Evolutionary conservation across 208 protist species (phyloP).

Genomic region (Jaenimonas drosophilae): DNA sequence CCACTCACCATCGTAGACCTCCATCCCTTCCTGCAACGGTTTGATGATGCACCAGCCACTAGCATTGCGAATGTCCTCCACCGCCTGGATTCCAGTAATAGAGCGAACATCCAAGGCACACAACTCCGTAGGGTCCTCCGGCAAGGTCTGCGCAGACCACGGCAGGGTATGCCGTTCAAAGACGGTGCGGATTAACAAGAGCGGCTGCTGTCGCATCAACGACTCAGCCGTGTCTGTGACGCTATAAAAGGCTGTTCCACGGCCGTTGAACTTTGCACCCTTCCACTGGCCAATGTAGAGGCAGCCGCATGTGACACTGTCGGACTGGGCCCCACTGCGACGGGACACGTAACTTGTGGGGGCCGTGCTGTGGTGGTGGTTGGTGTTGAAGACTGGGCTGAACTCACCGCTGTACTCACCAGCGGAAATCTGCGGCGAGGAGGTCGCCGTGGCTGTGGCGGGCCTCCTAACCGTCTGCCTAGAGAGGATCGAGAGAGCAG

Average conservation of each 20-base stretch:
- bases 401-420: no score
- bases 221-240: constrained; percentile 15
- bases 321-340: no score
- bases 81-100: neutral
- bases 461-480: neutral
- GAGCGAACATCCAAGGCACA: neutral
- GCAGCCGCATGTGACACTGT: constrained; percentile 18
- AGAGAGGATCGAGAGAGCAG: neutral
- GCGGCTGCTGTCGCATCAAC: constrained; percentile 3
- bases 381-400: no score
- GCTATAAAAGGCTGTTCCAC: constrained; percentile 62
- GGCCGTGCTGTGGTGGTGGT: no score
- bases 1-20: constrained; percentile 89
- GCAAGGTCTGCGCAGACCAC: constrained; percentile 38
- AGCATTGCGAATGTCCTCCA: neutral
- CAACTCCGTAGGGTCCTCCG: constrained; percentile 7
- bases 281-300: constrained; percentile 73
- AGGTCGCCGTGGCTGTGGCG: neutral
- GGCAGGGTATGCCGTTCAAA: constrained; percentile 34
- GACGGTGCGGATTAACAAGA: constrained; percentile 19
- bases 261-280: constrained; percentile 44
- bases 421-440: no score
- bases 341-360: no score
- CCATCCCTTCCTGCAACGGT: constrained; percentile 18
- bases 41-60: constrained; percentile 6